Evolutionary conservation across 2,329 filamentous ascomycete species (phyloP).

Genomic region (Fusarium praegraminearum): DNA sequence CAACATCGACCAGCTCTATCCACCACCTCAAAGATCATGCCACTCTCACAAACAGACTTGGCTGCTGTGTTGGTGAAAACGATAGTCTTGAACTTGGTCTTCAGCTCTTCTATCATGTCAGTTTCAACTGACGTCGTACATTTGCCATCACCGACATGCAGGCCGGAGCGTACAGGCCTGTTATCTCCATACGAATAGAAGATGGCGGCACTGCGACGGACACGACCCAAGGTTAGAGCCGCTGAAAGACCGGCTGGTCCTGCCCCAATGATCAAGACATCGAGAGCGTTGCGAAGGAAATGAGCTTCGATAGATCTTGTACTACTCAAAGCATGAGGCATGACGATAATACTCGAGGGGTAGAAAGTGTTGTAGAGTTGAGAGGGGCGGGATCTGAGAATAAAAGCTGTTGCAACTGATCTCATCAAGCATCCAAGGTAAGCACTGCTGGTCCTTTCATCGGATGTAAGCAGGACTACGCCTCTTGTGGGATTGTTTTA

Average conservation of each 20-base stretch:
- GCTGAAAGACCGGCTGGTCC: conserved; percentile 2
- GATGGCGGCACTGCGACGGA: background rate
- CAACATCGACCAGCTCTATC: background rate
- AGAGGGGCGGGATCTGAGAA: fast-evolving
- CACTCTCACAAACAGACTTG: background rate
- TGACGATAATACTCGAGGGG: fast-evolving
- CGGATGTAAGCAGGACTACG: background rate
- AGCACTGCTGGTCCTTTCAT: background rate
- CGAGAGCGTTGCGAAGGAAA: conserved; percentile 16
- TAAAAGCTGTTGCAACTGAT: background rate
- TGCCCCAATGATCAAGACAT: conserved; percentile 7
- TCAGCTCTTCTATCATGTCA: background rate
- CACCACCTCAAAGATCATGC: background rate
- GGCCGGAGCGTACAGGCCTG: fast-evolving
- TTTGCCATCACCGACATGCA: fast-evolving
- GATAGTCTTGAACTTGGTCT: background rate
- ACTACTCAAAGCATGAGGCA: background rate
- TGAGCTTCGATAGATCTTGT: background rate
- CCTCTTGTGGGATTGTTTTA: background rate
- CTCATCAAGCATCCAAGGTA: background rate
- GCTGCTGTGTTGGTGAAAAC: background rate
- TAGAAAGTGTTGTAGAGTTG: no score
- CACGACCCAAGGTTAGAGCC: background rate
- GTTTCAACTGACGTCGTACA: fast-evolving
- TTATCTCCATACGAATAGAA: background rate